Evolutionary conservation across 208 protist species (phyloP), one percentile per base, ranked within the genome.

Genomic region (Acanthamoeba healyi): DNA sequence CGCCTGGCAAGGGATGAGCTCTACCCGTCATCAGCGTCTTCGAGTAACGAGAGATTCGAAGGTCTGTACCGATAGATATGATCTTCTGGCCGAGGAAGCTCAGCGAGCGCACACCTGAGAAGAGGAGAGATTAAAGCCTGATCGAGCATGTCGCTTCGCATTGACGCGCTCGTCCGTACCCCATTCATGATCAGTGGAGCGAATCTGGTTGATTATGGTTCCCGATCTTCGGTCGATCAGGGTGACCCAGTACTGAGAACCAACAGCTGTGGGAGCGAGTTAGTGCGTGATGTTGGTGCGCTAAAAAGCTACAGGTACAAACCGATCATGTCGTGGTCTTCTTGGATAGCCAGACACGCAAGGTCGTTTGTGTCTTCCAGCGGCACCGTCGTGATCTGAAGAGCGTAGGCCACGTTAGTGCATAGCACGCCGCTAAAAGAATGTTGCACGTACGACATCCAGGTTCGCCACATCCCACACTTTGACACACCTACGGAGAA

Each of bases 391-490:
- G 44, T 15, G 46, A 86, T 51, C 77, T 86, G 38, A 7, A 38
- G 12, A 54, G 24, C 38, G 14, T 14, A n/a, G n/a, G 72, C 15
- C 34, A 49, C 40, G 4, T 51, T 46, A 38, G 9, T 14, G 44
- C 1, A 0, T 15, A 38, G 36, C 3, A 5, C 15, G 19, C 6
- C 46, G 7, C 15, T 74, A 10, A 79, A 72, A 19, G 0, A 72
- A 40, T 4, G 40, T 19, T 82, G n/a, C n/a, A 51, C 38, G 77
- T 36, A 86, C 77, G 44, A 86, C 77, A 12, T 86, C 77, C 22
- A 86, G 22, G 58, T 86, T 86, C 24, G 77, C 77, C 17, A 86
- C 19, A 14, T 86, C 77, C 77, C 77, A 86, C 14, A 86, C 42
- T 26, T 61, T 86, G 77, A 86, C 1, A 44, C 44, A 86, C 4